phyloP scores from a whole-genome alignment of 139 green algal genomes.

The Haematococcus lacustris region DNA sequence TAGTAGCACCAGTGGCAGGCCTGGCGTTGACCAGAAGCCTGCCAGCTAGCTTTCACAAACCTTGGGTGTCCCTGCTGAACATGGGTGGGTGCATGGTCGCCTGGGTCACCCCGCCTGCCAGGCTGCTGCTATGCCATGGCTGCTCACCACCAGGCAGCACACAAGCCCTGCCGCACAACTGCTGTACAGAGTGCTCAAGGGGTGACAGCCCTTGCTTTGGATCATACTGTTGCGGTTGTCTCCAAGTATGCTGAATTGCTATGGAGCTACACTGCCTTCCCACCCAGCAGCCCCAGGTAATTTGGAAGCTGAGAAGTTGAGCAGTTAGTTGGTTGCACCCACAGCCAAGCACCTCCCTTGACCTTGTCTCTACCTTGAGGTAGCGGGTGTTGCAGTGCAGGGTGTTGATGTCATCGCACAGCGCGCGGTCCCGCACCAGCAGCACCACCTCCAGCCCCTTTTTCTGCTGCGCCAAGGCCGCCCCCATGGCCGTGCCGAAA shows the following conservation, averaged over 20 bases:
- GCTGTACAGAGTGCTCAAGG: no score
- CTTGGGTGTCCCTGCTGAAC: not conserved
- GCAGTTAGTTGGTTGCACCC: no score
- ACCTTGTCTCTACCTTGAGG: slow-evolving; percentile 57
- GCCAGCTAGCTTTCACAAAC: not conserved
- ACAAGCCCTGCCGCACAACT: no score
- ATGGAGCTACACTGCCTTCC: not conserved
- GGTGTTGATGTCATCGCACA: slow-evolving; percentile 83
- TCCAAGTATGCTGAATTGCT: not conserved
- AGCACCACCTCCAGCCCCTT: slow-evolving; percentile 68
- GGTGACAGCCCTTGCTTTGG: no score
- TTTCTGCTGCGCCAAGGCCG: slow-evolving; percentile 77
- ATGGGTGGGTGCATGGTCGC: no score
- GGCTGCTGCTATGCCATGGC: no score
- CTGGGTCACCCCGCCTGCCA: no score
- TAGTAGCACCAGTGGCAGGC: not conserved
- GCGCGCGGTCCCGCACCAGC: slow-evolving; percentile 74
- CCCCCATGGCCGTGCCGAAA: slow-evolving; percentile 94
- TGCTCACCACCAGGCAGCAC: no score
- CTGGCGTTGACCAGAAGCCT: not conserved
- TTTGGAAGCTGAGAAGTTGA: no score
- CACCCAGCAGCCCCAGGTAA: not conserved
- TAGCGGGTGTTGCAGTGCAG: slow-evolving; percentile 82
- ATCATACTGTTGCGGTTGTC: not conserved
- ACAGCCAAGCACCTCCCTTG: no score